phyloP scores from a whole-genome alignment of 768 basidiomycete genomes.

The Tricholoma sp. region DNA sequence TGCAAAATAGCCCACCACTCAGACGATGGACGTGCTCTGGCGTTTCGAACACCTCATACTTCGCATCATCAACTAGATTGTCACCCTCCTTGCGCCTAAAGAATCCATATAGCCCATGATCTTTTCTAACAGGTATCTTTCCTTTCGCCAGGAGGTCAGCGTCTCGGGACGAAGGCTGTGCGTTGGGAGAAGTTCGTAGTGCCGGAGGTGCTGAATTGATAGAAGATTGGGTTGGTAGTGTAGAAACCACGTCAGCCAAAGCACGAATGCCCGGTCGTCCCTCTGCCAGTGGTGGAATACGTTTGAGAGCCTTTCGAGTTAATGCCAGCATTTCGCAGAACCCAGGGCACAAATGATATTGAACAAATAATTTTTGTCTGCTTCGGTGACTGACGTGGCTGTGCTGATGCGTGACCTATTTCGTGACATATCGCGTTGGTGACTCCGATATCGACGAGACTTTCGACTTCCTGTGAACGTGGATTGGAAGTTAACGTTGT shows the following conservation, averaged over 20 bases:
- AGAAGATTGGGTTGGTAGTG: neutral
- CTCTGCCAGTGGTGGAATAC: constrained; percentile 2
- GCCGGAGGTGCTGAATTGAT: constrained; percentile 3
- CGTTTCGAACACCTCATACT: constrained; percentile 45
- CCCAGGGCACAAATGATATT: neutral
- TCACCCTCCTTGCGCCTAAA: constrained; percentile 55
- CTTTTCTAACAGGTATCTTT: constrained; percentile 37
- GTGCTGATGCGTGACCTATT: constrained; percentile 4
- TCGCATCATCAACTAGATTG: constrained; percentile 39
- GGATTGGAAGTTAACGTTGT: neutral
- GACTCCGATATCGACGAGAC: too few relatives aligned
- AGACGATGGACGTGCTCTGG: constrained; percentile 23
- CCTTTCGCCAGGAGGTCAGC: constrained; percentile 6
- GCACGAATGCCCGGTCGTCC: constrained; percentile 16
- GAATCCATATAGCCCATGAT: constrained; percentile 77
- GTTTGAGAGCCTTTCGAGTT: constrained; percentile 7
- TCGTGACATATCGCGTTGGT: constrained; percentile 11
- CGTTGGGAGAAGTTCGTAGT: constrained; percentile 4
- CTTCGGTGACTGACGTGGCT: neutral
- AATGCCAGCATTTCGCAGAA: constrained; percentile 8
- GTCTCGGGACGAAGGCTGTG: constrained; percentile 6
- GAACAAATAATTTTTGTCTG: too few relatives aligned
- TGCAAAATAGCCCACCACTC: constrained; percentile 20
- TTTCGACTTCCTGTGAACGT: neutral
- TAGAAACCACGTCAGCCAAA: constrained; percentile 19